A percentile compares a stretch with the other conserved stretches of the same genome.
phyloP scores from a whole-genome alignment of 768 basidiomycete species.

The Podaxis mareebaensis region DNA sequence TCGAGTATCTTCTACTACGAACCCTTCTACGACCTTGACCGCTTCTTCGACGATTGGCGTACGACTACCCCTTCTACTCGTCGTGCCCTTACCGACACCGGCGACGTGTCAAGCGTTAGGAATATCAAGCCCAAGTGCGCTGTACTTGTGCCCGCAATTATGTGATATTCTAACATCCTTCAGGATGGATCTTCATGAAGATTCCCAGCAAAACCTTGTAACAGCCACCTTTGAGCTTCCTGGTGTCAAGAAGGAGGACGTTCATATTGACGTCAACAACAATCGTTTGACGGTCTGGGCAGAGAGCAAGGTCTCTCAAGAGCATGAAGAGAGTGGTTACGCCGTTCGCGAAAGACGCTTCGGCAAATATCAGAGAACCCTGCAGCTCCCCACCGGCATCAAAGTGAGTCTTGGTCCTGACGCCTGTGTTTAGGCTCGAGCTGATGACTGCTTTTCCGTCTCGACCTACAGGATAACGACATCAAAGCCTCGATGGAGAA shows the following conservation, averaged over 20 bases:
- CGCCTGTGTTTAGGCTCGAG: background rate
- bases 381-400: constrained; percentile 48
- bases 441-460: constrained; percentile 14
- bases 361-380: constrained; percentile 49
- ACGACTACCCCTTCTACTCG: constrained; percentile 18
- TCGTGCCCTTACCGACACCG: background rate
- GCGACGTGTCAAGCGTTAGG: background rate
- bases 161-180: constrained; percentile 1
- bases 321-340: constrained; percentile 37
- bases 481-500: constrained; percentile 46
- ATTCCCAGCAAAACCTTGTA: constrained; percentile 30
- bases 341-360: constrained; percentile 46
- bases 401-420: constrained; percentile 34
- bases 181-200: constrained; percentile 14
- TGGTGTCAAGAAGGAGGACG: constrained; percentile 49
- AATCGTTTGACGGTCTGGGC: constrained; percentile 49
- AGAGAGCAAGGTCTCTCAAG: constrained; percentile 32
- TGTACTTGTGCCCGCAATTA: background rate
- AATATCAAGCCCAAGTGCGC: constrained; percentile 28
- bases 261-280: constrained; percentile 48
- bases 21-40: constrained; percentile 37
- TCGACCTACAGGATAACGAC: constrained; percentile 29
- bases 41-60: constrained; percentile 34
- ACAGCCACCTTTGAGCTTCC: constrained; percentile 59
- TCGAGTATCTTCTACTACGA: constrained; percentile 27